Percentiles rank a stretch among this genome's conserved stretches.
Conservation (phyloP, 2,329 filamentous ascomycete species). For the Grosmannia huntii region DNA sequence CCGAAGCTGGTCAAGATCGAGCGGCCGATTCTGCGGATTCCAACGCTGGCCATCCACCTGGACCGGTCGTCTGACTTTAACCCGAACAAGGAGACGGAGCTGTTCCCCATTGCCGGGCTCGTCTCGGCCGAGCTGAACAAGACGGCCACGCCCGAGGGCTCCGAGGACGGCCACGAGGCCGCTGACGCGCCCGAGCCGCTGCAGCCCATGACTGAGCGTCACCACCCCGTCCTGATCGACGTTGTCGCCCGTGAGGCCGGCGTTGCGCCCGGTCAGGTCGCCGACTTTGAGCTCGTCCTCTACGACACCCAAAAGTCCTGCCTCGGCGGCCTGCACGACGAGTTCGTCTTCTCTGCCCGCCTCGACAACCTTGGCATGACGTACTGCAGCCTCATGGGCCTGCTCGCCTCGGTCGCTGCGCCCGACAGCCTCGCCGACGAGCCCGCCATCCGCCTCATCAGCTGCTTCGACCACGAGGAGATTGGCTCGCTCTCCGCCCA, state of each 20-base stretch:
- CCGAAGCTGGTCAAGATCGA: slow-evolving; percentile 85
- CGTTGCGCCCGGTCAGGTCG: slow-evolving; percentile 55
- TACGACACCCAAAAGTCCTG: slow-evolving; percentile 90
- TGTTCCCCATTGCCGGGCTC: slow-evolving; percentile 86
- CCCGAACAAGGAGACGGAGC: slow-evolving; percentile 93
- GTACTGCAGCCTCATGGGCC: slow-evolving; percentile 75
- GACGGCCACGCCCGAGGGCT: slow-evolving; percentile 15
- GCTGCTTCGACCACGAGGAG: slow-evolving; percentile 96
- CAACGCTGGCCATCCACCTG: slow-evolving; percentile 87
- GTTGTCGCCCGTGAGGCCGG: slow-evolving; percentile 71
- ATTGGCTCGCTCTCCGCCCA: slow-evolving; percentile 89
- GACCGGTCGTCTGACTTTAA: slow-evolving; percentile 75
- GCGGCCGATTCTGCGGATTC: slow-evolving; percentile 80
- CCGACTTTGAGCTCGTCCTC: slow-evolving; percentile 94
- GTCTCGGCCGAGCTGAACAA: slow-evolving; percentile 78
- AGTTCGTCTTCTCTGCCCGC: slow-evolving; percentile 91
- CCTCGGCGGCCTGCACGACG: slow-evolving; percentile 80
- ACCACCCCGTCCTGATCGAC: slow-evolving; percentile 78
- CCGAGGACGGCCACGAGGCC: slow-evolving; percentile 25
- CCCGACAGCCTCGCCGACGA: slow-evolving; percentile 51
- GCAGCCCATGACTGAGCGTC: slow-evolving; percentile 64
- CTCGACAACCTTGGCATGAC: slow-evolving; percentile 96
- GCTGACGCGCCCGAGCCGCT: slow-evolving; percentile 45
- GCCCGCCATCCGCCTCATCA: slow-evolving; percentile 71
- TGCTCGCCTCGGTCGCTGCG: slow-evolving; percentile 65